Percentiles rank a stretch among this genome's conserved stretches.
Evolutionary conservation across 2,329 filamentous ascomycete species (phyloP).

Genomic region (Ceratocystis cacaofunesta): DNA sequence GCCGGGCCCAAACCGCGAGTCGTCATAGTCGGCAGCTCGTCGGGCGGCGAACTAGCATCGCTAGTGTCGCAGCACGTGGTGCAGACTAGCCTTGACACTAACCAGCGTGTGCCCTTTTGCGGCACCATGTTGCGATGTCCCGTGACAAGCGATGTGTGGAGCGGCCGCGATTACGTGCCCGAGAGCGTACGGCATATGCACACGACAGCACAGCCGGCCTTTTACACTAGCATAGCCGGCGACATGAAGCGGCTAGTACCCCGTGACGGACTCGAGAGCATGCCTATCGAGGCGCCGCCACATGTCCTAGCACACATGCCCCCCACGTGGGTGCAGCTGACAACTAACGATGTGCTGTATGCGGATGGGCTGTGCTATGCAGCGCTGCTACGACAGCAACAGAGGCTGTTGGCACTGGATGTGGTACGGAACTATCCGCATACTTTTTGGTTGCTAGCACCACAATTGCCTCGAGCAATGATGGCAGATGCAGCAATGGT

Average conservation of each 20-base stretch:
- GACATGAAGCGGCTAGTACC: constrained; percentile 25
- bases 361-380: constrained; percentile 38
- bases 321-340: constrained; percentile 35
- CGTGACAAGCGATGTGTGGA: constrained; percentile 32
- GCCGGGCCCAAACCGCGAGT: constrained; percentile 19
- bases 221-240: constrained; percentile 26
- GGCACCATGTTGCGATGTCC: constrained; percentile 34
- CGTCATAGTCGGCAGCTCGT: constrained; percentile 32
- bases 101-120: not conserved
- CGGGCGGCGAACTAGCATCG: constrained; percentile 34
- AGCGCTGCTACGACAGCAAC: constrained; percentile 27
- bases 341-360: constrained; percentile 37
- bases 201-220: constrained; percentile 27
- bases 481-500: constrained; percentile 30
- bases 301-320: constrained; percentile 25
- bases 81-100: constrained; percentile 20
- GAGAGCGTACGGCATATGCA: constrained; percentile 25
- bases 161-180: constrained; percentile 26
- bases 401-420: constrained; percentile 29
- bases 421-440: constrained; percentile 35
- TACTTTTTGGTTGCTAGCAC: constrained; percentile 38
- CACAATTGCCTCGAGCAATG: constrained; percentile 28
- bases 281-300: constrained; percentile 29
- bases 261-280: constrained; percentile 27
- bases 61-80: constrained; percentile 27